A percentile compares a stretch with the other conserved stretches of the same genome.
phyloP scores from a whole-genome alignment of 1,284 basidiomycete genomes.

The Ceratobasidium sp. region DNA sequence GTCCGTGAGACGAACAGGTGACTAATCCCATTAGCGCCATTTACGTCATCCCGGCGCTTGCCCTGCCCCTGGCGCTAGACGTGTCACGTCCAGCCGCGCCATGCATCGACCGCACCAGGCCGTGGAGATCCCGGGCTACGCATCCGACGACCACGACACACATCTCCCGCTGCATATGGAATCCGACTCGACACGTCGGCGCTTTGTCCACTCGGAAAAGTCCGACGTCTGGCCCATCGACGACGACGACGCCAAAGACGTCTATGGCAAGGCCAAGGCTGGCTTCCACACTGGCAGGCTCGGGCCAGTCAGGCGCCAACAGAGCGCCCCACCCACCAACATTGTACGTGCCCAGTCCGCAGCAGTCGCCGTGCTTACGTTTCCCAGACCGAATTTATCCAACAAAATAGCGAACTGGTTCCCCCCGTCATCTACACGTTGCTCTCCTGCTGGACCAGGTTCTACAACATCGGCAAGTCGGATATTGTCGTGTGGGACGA shows the following conservation, averaged over 20 bases:
- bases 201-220: constrained; percentile 16
- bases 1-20: constrained; percentile 14
- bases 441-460: constrained; percentile 92
- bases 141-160: constrained; percentile 13
- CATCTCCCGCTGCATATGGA: constrained; percentile 9
- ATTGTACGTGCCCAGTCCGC: constrained; percentile 59
- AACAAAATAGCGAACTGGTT: constrained; percentile 84
- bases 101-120: constrained; percentile 28
- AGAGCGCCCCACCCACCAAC: constrained; percentile 70
- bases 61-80: neutral
- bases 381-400: constrained; percentile 72
- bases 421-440: constrained; percentile 88
- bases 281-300: constrained; percentile 60
- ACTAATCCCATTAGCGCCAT: neutral
- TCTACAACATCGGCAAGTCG: constrained; percentile 90
- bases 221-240: constrained; percentile 39
- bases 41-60: constrained; percentile 13
- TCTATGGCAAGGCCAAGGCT: constrained; percentile 65
- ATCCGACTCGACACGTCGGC: constrained; percentile 14
- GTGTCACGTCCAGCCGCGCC: neutral
- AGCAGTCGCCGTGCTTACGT: constrained; percentile 26
- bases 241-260: constrained; percentile 74
- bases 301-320: constrained; percentile 64
- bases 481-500: constrained; percentile 97
- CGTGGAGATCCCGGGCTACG: constrained; percentile 19